Evolutionary conservation across 1,284 basidiomycete genomes (phyloP).

Genomic region (Tilletia walkeri): DNA sequence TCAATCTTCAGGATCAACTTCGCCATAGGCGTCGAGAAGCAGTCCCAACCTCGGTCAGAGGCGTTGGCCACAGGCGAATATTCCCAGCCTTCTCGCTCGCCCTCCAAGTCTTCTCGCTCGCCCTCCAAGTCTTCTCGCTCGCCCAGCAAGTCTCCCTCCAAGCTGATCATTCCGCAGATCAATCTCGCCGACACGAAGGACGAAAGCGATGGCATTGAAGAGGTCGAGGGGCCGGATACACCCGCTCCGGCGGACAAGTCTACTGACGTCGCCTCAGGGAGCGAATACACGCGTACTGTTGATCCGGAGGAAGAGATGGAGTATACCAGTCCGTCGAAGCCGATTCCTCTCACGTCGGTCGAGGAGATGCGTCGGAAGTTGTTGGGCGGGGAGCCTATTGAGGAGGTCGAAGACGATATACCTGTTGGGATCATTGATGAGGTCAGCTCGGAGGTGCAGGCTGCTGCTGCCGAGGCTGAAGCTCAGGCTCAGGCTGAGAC

Average conservation of each 20-base stretch:
- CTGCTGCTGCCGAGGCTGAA: not conserved
- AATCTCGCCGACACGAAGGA: too few species aligned
- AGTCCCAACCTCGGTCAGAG: not conserved
- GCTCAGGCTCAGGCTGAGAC: not conserved
- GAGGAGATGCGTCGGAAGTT: not conserved
- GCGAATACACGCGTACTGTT: not conserved
- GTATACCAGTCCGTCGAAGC: not conserved
- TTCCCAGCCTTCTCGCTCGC: too few species aligned
- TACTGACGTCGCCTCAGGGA: too few species aligned
- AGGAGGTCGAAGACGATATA: too few species aligned
- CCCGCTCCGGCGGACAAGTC: too few species aligned
- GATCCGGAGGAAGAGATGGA: slow-evolving; percentile 9
- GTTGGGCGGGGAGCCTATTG: not conserved
- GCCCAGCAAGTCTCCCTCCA: too few species aligned
- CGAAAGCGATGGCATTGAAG: too few species aligned
- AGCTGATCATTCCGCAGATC: too few species aligned
- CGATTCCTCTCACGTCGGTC: not conserved
- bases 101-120: too few species aligned
- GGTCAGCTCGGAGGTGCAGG: not conserved
- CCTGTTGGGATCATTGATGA: not conserved
- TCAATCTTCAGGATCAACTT: slow-evolving; percentile 9
- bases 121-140: too few species aligned
- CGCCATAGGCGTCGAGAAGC: not conserved
- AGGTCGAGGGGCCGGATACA: too few species aligned
- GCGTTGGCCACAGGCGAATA: not conserved